Percentiles rank a stretch among this genome's conserved stretches.
phyloP scores from a whole-genome alignment of 2,329 filamentous ascomycete genomes.

The Talaromyces marneffei region DNA sequence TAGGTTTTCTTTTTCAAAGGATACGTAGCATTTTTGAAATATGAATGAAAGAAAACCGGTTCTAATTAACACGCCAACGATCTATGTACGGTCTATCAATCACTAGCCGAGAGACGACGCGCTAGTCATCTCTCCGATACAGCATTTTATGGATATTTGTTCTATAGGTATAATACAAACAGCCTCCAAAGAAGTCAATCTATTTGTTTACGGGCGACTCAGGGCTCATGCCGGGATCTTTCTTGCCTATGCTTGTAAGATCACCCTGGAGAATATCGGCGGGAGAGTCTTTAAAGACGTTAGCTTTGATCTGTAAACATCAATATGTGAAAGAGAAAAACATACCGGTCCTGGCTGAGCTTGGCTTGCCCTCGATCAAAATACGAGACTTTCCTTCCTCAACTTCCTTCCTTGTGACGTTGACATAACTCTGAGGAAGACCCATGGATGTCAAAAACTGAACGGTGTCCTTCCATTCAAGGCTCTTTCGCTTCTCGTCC shows the following conservation, averaged over 20 bases:
- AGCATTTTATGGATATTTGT: neutral
- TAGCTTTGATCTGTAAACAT: conserved; percentile 12
- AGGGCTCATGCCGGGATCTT: conserved; percentile 41
- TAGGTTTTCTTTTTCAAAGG: too few relatives aligned
- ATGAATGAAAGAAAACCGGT: neutral
- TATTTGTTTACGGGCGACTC: conserved; percentile 49
- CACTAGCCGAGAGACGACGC: neutral
- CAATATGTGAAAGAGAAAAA: neutral
- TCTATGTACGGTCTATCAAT: conserved; percentile 4
- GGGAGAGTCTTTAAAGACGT: conserved; percentile 43
- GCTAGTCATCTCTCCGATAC: neutral
- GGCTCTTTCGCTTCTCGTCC: conserved; percentile 64
- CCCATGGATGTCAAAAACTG: conserved; percentile 58
- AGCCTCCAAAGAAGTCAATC: neutral
- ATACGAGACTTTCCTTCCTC: conserved; percentile 50
- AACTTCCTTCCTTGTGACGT: conserved; percentile 53
- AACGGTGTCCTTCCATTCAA: conserved; percentile 71
- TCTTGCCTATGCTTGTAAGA: conserved; percentile 29
- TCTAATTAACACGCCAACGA: neutral
- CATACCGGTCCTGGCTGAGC: conserved; percentile 21
- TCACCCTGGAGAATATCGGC: conserved; percentile 50
- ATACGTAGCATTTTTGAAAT: too few relatives aligned
- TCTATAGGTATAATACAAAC: conserved; percentile 5
- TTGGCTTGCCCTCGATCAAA: conserved; percentile 37
- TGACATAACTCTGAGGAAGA: conserved; percentile 52